Evolutionary conservation across 768 basidiomycete genomes (phyloP).

Genomic region (Lyophyllum atratum): DNA sequence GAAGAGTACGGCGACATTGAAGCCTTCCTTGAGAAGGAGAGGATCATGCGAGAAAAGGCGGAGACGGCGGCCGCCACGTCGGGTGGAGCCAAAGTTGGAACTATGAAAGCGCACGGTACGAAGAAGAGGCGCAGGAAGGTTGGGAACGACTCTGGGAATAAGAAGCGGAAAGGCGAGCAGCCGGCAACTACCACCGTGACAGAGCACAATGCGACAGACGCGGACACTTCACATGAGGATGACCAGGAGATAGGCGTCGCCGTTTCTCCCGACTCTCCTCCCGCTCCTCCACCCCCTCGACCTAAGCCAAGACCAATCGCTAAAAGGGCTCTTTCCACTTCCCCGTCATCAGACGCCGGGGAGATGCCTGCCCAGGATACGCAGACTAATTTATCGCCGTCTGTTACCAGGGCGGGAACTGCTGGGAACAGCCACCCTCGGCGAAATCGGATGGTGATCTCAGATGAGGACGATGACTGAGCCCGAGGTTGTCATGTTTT

Average conservation of each 20-base stretch:
- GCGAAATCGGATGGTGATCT: slow-evolving; percentile 32
- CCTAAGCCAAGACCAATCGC: slow-evolving; percentile 38
- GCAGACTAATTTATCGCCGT: slow-evolving; percentile 9
- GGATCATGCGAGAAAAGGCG: slow-evolving; percentile 55
- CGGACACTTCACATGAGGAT: slow-evolving; percentile 25
- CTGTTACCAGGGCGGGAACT: slow-evolving; percentile 6
- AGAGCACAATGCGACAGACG: slow-evolving; percentile 15
- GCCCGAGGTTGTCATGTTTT: not conserved
- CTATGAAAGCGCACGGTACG: slow-evolving; percentile 56
- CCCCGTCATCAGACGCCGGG: not conserved
- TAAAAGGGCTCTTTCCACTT: not conserved
- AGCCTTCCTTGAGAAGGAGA: slow-evolving; percentile 80
- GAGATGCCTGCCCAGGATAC: not conserved
- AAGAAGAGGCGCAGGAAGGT: slow-evolving; percentile 48
- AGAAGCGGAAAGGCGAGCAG: slow-evolving; percentile 34
- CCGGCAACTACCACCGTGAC: slow-evolving; percentile 14
- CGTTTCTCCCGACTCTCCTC: slow-evolving; percentile 9
- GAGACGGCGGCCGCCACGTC: slow-evolving; percentile 47
- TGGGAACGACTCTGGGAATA: slow-evolving; percentile 29
- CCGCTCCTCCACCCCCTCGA: slow-evolving; percentile 42
- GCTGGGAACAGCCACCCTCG: slow-evolving; percentile 11
- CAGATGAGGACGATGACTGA: slow-evolving; percentile 32
- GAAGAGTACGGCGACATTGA: slow-evolving; percentile 80
- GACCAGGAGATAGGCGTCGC: slow-evolving; percentile 14
- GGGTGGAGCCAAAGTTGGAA: slow-evolving; percentile 41